A percentile compares a stretch with the other conserved stretches of the same genome.
phyloP scores from a whole-genome alignment of 805 yeast species.

The Metschnikowia lochheadii region DNA sequence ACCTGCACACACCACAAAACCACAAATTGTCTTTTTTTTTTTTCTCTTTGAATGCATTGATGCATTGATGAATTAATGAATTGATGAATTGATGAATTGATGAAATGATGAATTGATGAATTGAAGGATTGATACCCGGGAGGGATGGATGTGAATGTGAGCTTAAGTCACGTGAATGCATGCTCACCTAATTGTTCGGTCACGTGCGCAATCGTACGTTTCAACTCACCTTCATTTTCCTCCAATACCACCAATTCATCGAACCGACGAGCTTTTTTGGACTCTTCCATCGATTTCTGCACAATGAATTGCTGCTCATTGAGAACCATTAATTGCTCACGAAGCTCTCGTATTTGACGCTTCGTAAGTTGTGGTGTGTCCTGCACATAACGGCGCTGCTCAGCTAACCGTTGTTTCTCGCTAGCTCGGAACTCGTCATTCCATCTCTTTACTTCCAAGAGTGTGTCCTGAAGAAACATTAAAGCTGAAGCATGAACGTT shows the following conservation, averaged over 20 bases:
- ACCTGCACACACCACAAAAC: no score
- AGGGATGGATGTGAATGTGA: no score
- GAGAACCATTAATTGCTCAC: constrained; percentile 81
- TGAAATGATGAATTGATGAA: no score
- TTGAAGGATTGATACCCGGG: no score
- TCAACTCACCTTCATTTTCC: constrained; percentile 55
- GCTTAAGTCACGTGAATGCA: constrained; percentile 27
- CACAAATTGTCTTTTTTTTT: no score
- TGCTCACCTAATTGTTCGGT: constrained; percentile 54
- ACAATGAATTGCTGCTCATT: constrained; percentile 79
- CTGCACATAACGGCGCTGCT: constrained; percentile 4
- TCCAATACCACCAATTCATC: constrained; percentile 68
- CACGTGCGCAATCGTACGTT: constrained; percentile 43
- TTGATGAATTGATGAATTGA: no score
- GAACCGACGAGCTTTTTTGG: constrained; percentile 64
- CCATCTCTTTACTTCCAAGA: constrained; percentile 59
- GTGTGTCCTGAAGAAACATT: constrained; percentile 59
- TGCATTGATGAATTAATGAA: no score
- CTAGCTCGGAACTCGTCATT: constrained; percentile 43
- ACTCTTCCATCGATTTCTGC: constrained; percentile 55
- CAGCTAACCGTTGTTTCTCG: constrained; percentile 22
- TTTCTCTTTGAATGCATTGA: no score
- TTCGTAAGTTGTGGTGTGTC: constrained; percentile 37
- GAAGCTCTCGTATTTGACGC: constrained; percentile 49
- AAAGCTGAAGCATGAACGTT: constrained; percentile 58